Evolutionary conservation across 495 filamentous ascomycete genomes (phyloP).

Genomic region (Neurospora tetrasperma): DNA sequence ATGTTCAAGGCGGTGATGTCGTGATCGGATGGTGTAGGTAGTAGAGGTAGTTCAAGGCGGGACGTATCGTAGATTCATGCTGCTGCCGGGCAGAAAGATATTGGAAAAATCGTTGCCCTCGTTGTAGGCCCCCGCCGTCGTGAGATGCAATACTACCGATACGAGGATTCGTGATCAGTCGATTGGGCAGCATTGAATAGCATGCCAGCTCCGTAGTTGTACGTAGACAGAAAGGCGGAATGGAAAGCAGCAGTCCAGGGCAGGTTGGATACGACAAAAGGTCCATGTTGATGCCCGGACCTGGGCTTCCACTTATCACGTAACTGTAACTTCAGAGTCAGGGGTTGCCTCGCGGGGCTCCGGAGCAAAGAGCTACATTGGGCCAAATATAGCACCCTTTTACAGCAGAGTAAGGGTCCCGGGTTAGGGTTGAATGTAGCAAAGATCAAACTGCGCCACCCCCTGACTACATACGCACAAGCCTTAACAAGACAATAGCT

Average conservation of each 20-base stretch:
- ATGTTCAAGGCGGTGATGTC: neutral
- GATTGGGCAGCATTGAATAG: neutral
- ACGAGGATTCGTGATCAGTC: neutral
- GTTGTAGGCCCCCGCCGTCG: neutral
- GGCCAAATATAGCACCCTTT: neutral
- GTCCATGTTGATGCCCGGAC: neutral
- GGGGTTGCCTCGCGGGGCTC: neutral
- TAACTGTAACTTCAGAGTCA: neutral
- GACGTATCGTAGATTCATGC: neutral
- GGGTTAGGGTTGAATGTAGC: neutral
- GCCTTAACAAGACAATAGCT: neutral
- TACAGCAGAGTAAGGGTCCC: neutral
- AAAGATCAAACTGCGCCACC: neutral
- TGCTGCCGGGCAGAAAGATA: neutral
- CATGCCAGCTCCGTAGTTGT: neutral
- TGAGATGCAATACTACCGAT: neutral
- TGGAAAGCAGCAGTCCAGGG: neutral
- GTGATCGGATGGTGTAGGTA: neutral
- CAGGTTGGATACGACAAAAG: neutral
- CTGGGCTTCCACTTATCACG: neutral
- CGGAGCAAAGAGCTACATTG: neutral
- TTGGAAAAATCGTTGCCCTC: neutral
- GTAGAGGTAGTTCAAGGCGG: neutral
- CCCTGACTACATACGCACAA: neutral
- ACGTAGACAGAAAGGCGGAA: neutral